Evolutionary conservation across 805 yeast species (phyloP).

Genomic region (Candida golubevii): DNA sequence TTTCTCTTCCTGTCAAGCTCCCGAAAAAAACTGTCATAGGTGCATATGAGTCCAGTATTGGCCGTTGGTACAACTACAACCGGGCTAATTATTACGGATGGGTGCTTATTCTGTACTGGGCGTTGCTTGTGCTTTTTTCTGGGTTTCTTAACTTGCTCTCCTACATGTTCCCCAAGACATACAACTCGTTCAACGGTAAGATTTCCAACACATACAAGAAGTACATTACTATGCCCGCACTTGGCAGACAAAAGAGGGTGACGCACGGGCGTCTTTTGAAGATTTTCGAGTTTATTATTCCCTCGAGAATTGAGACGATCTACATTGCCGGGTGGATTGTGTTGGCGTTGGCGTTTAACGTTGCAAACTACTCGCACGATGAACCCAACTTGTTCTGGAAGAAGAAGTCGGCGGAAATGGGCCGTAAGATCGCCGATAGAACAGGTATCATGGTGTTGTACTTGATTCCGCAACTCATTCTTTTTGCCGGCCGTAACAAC

Average conservation of each 20-base stretch:
- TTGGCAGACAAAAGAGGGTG: conserved; percentile 14
- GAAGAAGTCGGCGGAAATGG: conserved; percentile 5
- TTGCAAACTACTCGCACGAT: conserved; percentile 11
- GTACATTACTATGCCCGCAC: conserved; percentile 28
- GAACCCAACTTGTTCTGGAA: conserved; percentile 10
- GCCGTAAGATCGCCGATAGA: conserved; percentile 45
- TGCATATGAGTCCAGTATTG: conserved; percentile 25
- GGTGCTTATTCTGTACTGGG: conserved; percentile 49
- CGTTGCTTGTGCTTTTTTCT: conserved; percentile 37
- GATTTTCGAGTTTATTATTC: conserved; percentile 26
- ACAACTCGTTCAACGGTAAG: conserved; percentile 27
- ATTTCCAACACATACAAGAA: conserved; percentile 23
- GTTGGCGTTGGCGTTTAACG: conserved; percentile 12
- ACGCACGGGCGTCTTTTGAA: conserved; percentile 4
- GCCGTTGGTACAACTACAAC: conserved; percentile 36
- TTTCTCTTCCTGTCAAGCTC: conserved; percentile 35
- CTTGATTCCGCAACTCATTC: conserved; percentile 50
- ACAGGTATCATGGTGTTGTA: conserved; percentile 47
- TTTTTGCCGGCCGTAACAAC: conserved; percentile 72
- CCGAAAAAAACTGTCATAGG: conserved; percentile 18
- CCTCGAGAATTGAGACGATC: conserved; percentile 26
- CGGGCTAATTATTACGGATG: conserved; percentile 35
- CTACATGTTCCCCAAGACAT: conserved; percentile 35
- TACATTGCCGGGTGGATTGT: conserved; percentile 18
- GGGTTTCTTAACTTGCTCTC: conserved; percentile 38